Evolutionary conservation across 352 stramenopile genomes (phyloP), one percentile per base, ranked within the genome.

Genomic region (Phytopythium helicoides): DNA sequence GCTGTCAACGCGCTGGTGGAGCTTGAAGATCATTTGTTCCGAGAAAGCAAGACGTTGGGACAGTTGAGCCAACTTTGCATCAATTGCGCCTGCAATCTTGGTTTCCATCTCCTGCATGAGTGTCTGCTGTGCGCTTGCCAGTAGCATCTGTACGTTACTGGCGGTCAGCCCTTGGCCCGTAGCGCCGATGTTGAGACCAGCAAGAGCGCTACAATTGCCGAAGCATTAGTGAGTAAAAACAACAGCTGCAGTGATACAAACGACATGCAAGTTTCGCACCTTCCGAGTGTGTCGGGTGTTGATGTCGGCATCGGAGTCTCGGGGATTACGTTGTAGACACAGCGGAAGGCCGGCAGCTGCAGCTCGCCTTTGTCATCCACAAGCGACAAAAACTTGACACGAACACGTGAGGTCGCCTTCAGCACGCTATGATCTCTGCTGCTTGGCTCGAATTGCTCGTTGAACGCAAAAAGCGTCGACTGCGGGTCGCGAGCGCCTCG

Each of bases 321-420:
- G 18, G 35, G 31, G 54, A 78, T 57, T 2, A 58, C 50, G 9
- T 78, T 60, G 54, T 74, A 85, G 2, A 64, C 35, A 42, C 71
- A 89, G 23, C 53, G 68, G 26, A 90, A 58, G 12, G 58, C 37
- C 5, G 68, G 58, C 37, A 92, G 41, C 3, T 65, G 35, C 22
- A 89, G 35, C 22, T 46, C 49, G 34, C 23, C 62, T 40, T 92
- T 92, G 38, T 88, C 67, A 0, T 73, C 77, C 2, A 66, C 74
- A 6, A 92, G 59, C 2, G 79, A 90, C 41, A 90, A 75, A 47
- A 92, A 92, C 53, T 88, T 89, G 62, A 90, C 52, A 14, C 68
- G 69, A 18, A 92, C 41, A 11, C 26, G 57, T 15, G 76, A 61
- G 33, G 79, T 58, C 44, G 60, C 66, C 47, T 86, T 80, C 45